Percentiles rank a stretch among this genome's conserved stretches.
Conservation (phyloP, 169 alveolate species). For the Eimeria praecox region DNA sequence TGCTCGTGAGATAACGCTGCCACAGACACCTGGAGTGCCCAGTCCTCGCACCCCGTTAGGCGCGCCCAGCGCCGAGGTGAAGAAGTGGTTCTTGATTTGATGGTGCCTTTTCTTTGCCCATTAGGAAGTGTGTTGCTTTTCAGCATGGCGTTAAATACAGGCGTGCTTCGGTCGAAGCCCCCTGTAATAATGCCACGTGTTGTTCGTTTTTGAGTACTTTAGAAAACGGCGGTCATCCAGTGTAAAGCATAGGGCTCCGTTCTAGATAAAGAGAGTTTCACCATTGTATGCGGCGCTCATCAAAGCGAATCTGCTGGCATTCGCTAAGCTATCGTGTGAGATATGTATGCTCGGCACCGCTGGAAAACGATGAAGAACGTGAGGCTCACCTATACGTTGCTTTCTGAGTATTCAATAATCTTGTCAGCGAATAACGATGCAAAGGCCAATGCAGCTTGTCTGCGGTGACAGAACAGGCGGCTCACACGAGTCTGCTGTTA, state of each 20-base stretch:
- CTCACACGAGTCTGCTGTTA: background rate
- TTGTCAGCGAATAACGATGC: too few relatives aligned
- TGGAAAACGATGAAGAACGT: background rate
- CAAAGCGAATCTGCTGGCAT: too few relatives aligned
- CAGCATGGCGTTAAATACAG: too few relatives aligned
- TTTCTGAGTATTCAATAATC: too few relatives aligned
- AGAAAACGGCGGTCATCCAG: too few relatives aligned
- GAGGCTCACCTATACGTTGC: background rate
- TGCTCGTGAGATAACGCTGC: background rate
- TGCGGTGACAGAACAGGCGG: background rate
- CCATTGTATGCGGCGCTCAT: too few relatives aligned
- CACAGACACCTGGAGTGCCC: background rate
- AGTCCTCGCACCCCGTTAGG: background rate
- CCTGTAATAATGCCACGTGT: background rate
- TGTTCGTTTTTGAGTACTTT: too few relatives aligned
- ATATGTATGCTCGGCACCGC: too few relatives aligned
- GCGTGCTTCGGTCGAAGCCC: background rate
- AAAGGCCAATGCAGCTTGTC: too few relatives aligned
- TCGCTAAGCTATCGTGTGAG: too few relatives aligned
- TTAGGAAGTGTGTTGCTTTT: background rate
- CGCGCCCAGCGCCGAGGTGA: background rate
- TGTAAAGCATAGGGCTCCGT: too few relatives aligned
- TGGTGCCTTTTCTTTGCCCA: background rate
- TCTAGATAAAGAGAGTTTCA: too few relatives aligned
- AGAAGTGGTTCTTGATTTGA: background rate